Base-by-base conservation (phyloP, 2,329 filamentous ascomycete genomes). In the Sarocladiaceae sp. region DNA sequence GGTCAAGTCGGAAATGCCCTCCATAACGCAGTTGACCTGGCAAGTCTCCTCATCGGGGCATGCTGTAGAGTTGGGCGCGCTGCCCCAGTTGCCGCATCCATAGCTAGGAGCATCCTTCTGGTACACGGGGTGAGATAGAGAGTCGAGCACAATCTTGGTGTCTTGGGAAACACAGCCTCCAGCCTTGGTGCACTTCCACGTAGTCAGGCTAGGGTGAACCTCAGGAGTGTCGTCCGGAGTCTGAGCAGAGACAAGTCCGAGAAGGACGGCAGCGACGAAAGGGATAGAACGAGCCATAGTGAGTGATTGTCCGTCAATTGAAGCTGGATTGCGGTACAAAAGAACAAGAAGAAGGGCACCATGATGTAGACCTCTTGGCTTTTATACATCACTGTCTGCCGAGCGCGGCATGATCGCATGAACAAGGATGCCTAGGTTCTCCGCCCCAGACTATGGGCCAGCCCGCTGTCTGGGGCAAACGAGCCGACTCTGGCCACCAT, bases 41-140 rank as follows among this genome's bases (percentile, higher is more conserved):
- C 79, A 83, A 0, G 73, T 71, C 52, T 67, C 69, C 53, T 71
- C 69, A 55, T 77, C 73, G 0, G 78, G 75, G 58, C 78, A 82
- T 0, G 71, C 72, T 1, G 69, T 71, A 10, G 60, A 52, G 55
- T 79, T 73, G 23, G 70, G 62, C 2, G 59, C 55, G 28, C 54
- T 62, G 15, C 66, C 68, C 47, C 58, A 66, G 28, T 63, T 54
- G 46, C 64, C 64, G 57, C 68, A 71, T 53, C 61, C 59, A 18
- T 60, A 59, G 13, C 51, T 61, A 3, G 62, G 62, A 57, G 65
- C 64, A 53, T 63, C 59, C 37, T 60, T 59, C 52, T 74, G 71
- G 57, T 77, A 72, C 46, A 80, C 72, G 10, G 60, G 60, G 55
- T 80, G 79, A 20, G 66, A 60, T 18, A 70, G 63, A 13, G 74